Evolutionary conservation across 2,329 filamentous ascomycete species (phyloP).

Genomic region (Neofusicoccum cordaticola): DNA sequence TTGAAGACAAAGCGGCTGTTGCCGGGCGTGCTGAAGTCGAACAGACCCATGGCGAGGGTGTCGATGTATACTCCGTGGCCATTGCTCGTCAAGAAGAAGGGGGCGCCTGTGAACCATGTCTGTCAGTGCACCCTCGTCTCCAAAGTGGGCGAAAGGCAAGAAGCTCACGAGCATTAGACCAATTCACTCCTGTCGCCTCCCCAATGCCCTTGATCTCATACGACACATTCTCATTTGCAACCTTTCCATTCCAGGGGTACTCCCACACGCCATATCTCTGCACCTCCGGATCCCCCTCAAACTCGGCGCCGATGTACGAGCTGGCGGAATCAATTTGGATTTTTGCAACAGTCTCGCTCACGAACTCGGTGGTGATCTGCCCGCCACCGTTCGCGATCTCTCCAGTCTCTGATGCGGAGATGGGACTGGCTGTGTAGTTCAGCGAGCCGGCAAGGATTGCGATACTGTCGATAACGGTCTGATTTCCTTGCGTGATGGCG

Average conservation of each 20-base stretch:
- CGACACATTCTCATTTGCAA: slow-evolving; percentile 25
- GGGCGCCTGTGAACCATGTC: slow-evolving; percentile 21
- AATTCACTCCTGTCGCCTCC: slow-evolving; percentile 32
- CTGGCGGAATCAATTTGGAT: slow-evolving; percentile 24
- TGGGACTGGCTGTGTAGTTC: slow-evolving; percentile 20
- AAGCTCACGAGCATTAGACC: slow-evolving; percentile 30
- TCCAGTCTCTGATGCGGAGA: slow-evolving; percentile 10
- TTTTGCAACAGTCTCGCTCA: slow-evolving; percentile 25
- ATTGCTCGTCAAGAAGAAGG: slow-evolving; percentile 32
- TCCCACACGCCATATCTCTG: slow-evolving; percentile 29
- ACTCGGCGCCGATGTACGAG: slow-evolving; percentile 25
- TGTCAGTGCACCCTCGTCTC: too few relatives aligned
- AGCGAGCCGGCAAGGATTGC: slow-evolving; percentile 22
- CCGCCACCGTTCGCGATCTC: slow-evolving; percentile 19
- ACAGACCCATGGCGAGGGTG: slow-evolving; percentile 31
- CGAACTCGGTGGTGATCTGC: slow-evolving; percentile 19
- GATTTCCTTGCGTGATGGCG: slow-evolving; percentile 21
- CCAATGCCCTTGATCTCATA: slow-evolving; percentile 30
- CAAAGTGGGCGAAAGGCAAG: too few relatives aligned
- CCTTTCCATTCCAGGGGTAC: slow-evolving; percentile 26
- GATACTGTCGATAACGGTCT: slow-evolving; percentile 23
- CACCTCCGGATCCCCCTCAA: slow-evolving; percentile 18
- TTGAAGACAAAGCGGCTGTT: slow-evolving; percentile 32
- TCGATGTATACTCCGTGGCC: slow-evolving; percentile 36
- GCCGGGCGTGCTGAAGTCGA: slow-evolving; percentile 27